A percentile compares a stretch with the other conserved stretches of the same genome.
These are phyloP conservation scores for Euphorbia celastroides DNA, from an alignment of 441 rosid genomes.

Conservation along the genomic window DNA sequence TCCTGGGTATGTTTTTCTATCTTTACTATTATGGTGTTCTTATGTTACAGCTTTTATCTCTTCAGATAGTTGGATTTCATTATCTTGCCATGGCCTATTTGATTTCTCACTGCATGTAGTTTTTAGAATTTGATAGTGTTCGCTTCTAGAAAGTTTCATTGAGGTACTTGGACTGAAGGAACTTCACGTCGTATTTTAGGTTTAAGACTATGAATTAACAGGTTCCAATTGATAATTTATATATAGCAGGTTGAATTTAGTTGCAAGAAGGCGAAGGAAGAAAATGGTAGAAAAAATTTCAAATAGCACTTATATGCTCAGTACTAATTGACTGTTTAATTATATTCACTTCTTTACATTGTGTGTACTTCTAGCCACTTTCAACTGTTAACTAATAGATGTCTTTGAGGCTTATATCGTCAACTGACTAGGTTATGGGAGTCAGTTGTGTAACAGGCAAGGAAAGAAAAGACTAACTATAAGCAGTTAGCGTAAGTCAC, in stretches of 20 bases:
- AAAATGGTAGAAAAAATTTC: background rate
- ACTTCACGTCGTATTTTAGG: background rate
- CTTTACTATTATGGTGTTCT: background rate
- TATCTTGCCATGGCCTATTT: conserved; percentile 4
- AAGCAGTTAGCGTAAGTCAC: background rate
- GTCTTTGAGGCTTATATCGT: background rate
- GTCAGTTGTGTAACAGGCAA: background rate
- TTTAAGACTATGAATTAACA: background rate
- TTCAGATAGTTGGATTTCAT: background rate
- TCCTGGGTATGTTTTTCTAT: conserved; percentile 58
- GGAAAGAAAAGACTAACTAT: background rate
- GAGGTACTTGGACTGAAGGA: conserved; percentile 1
- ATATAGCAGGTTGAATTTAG: background rate
- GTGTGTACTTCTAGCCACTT: background rate
- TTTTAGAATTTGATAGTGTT: background rate
- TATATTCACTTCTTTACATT: too few relatives aligned
- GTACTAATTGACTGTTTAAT: too few relatives aligned
- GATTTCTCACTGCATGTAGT: background rate
- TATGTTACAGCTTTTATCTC: background rate
- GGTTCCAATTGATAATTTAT: background rate
- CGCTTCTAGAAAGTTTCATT: conserved; percentile 9
- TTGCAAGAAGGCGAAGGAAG: background rate
- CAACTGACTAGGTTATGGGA: background rate
- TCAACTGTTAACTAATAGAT: background rate
- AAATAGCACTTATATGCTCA: too few relatives aligned